phyloP scores from a whole-genome alignment of 345 rosid species.

The Populus deltoides region DNA sequence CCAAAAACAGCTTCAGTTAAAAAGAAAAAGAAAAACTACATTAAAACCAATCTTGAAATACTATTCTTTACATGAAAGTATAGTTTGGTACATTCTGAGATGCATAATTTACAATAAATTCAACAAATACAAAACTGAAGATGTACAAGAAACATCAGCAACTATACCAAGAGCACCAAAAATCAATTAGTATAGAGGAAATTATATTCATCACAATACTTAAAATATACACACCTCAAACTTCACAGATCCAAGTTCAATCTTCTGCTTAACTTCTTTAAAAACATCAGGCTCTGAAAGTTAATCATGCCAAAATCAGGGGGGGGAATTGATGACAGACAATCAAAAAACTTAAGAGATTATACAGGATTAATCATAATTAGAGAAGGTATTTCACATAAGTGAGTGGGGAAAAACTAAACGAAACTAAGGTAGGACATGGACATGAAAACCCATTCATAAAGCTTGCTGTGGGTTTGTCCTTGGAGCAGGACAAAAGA shows the following conservation, averaged over 20 bases:
- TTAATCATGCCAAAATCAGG: conserved; percentile 14
- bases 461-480: not conserved
- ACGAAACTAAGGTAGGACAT: not conserved
- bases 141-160: not conserved
- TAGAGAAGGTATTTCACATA: not conserved
- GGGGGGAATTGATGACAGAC: not conserved
- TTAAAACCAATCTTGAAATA: no score
- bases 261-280: conserved; percentile 87
- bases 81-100: not conserved
- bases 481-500: not conserved
- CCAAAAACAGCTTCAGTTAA: no score
- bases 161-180: not conserved
- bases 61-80: not conserved
- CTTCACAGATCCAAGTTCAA: conserved; percentile 84
- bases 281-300: conserved; percentile 88
- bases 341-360: not conserved
- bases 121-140: not conserved
- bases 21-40: no score
- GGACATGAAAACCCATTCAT: not conserved
- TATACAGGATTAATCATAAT: not conserved
- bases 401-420: not conserved
- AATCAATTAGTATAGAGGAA: not conserved
- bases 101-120: not conserved
- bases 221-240: conserved; percentile 60
- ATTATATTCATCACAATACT: not conserved